phyloP scores from a whole-genome alignment of 805 yeast genomes.

The Pichia sporocuriosa region DNA sequence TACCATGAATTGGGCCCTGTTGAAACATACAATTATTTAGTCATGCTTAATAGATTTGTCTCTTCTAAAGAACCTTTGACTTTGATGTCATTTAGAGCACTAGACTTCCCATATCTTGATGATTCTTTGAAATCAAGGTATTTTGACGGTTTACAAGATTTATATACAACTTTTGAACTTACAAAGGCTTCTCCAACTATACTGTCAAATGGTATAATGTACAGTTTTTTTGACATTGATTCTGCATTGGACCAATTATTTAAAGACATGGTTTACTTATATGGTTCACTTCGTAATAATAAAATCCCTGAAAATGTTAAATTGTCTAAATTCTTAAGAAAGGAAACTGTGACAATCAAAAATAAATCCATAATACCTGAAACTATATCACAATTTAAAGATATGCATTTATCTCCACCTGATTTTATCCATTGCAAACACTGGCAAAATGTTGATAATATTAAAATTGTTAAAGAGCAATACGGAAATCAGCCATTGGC shows the following conservation, averaged over 20 bases:
- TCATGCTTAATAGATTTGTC: constrained; percentile 15
- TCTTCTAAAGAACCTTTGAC: constrained; percentile 11
- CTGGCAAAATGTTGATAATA: constrained; percentile 1
- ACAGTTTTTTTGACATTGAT: constrained; percentile 44
- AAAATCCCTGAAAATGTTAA: constrained; percentile 23
- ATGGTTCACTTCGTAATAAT: constrained; percentile 23
- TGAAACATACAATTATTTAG: constrained; percentile 22
- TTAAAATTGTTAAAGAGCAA: background rate
- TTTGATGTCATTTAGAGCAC: constrained; percentile 10
- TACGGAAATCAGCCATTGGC: constrained; percentile 7
- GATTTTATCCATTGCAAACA: background rate
- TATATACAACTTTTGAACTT: constrained; percentile 32
- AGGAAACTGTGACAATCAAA: constrained; percentile 37
- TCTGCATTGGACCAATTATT: constrained; percentile 45
- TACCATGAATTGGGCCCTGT: constrained; percentile 15
- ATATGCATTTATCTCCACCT: constrained; percentile 4
- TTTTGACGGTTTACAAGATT: constrained; percentile 21
- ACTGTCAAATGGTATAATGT: constrained; percentile 68
- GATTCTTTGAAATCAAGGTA: constrained; percentile 10
- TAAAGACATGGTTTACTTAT: constrained; percentile 42
- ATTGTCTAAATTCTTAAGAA: constrained; percentile 37
- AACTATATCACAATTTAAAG: constrained; percentile 23
- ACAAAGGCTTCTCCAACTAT: constrained; percentile 37
- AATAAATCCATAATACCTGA: constrained; percentile 49
- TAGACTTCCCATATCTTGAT: constrained; percentile 12